Evolutionary conservation across 139 green algal species (phyloP).

Genomic region (Haematococcus sp.): DNA sequence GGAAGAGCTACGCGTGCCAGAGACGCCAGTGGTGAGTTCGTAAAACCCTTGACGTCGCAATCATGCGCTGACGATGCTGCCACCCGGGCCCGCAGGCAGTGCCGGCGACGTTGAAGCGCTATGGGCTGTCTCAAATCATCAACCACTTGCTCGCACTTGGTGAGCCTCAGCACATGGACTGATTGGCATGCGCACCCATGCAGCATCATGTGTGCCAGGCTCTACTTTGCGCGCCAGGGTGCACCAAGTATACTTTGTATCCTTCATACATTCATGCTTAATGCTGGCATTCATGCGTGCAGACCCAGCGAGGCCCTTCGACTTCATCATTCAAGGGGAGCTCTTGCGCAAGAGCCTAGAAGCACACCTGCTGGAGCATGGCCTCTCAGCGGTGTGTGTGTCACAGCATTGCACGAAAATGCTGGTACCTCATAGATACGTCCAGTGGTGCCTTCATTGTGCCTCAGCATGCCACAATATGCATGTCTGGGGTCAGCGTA

Average conservation of each 20-base stretch:
- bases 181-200: too few relatives aligned
- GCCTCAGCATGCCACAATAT: too few relatives aligned
- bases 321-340: constrained; percentile 89
- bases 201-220: constrained; percentile 3
- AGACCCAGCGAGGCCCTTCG: constrained; percentile 85
- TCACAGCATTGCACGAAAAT: background rate
- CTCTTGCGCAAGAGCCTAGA: constrained; percentile 84
- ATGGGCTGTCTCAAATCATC: constrained; percentile 94
- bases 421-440: background rate
- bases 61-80: background rate
- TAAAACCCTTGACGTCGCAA: background rate
- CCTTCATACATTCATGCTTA: background rate
- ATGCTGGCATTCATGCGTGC: constrained; percentile 3
- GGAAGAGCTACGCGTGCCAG: constrained; percentile 62
- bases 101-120: constrained; percentile 81
- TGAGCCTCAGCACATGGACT: constrained; percentile 29
- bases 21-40: constrained; percentile 69
- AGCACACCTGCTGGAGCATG: constrained; percentile 63
- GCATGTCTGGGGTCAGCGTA: too few relatives aligned
- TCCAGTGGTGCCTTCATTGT: too few relatives aligned
- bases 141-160: constrained; percentile 89
- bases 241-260: background rate
- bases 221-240: too few relatives aligned
- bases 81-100: constrained; percentile 63
- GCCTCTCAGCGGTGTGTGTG: constrained; percentile 72